phyloP scores from a whole-genome alignment of 306 rosid species.

The Carpinus fangiana region DNA sequence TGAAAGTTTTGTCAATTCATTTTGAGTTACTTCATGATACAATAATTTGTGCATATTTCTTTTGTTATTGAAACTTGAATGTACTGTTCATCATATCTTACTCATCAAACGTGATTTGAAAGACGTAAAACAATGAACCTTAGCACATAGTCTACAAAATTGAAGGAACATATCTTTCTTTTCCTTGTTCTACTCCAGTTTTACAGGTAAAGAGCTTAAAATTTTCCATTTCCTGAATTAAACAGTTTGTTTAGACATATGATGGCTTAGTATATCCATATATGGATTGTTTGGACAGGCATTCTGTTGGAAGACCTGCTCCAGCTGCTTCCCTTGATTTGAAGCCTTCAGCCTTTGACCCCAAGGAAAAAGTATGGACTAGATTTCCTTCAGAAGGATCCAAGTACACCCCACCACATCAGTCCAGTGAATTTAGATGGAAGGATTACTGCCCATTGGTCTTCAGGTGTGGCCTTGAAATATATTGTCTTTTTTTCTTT shows the following conservation, averaged over 20 bases:
- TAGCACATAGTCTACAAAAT: not conserved
- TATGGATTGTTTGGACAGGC: constrained; percentile 51
- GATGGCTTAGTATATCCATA: constrained; percentile 1
- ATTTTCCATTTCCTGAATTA: not conserved
- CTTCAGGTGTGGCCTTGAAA: constrained; percentile 60
- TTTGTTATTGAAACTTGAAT: not conserved
- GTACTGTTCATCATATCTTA: not conserved
- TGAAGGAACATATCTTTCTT: not conserved
- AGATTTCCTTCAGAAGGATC: constrained; percentile 92
- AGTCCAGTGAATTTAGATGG: constrained; percentile 84
- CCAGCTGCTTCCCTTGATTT: constrained; percentile 80
- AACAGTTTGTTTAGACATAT: not conserved
- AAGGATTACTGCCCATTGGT: constrained; percentile 96
- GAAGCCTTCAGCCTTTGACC: constrained; percentile 91
- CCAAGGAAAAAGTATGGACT: constrained; percentile 91
- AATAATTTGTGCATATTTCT: not conserved
- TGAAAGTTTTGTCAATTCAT: not conserved
- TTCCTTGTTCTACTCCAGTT: not conserved
- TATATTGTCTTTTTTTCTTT: not conserved
- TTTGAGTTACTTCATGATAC: not conserved
- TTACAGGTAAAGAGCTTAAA: not conserved
- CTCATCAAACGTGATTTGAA: not conserved
- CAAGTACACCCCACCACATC: constrained; percentile 90
- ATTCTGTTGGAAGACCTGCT: constrained; percentile 90
- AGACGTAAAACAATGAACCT: not conserved